Base-by-base conservation (phyloP, 2,329 filamentous ascomycete species). In the Cercospora zeae-maydis region DNA sequence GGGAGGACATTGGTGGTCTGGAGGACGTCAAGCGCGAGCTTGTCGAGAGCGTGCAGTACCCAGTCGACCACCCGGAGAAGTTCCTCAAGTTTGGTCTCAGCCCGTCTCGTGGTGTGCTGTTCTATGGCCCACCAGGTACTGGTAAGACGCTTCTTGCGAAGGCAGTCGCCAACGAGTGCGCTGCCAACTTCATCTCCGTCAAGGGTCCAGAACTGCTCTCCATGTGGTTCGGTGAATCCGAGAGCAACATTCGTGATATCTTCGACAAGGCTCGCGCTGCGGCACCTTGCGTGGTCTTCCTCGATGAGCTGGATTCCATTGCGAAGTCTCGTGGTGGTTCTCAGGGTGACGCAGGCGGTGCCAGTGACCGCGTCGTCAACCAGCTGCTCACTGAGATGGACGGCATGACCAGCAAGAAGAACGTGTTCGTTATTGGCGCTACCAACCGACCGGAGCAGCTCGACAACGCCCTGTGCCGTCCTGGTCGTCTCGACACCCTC, bases 151-250 rank as follows among this genome's bases (percentile, higher is more conserved):
- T 99, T 83, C 90, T 99, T 82, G 95, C 95, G 77, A 99, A 99
- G 86, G 95, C 95, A 72, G 95, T 99, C 70, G 95, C 95, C 81
- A 99, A 98, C 81, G 95, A 99, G 83, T 98, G 93, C 76, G 90
- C 95, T 66, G 95, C 95, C 85, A 99, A 99, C 84, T 99, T 99
- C 83, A 98, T 99, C 77, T 99, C 95, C 42, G 89, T 99, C 80
- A 99, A 99, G 87, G 95, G 95, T 66, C 96, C 95, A 62, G 95
- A 99, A 79, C 85, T 99, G 74, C 87, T 99, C 73, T 97, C 92
- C 79, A 99, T 99, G 95, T 99, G 95, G 95, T 99, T 99, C 76
- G 95, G 95, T 88, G 95, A 99, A 83, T 99, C 95, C 59, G 96
- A 99, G 82, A 96, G 92, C 87, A 99, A 99, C 82, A 98, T 99